A percentile compares a stretch with the other conserved stretches of the same genome.
Evolutionary conservation across 441 rosid species (phyloP).

Genomic region (Aleurites moluccanus): DNA sequence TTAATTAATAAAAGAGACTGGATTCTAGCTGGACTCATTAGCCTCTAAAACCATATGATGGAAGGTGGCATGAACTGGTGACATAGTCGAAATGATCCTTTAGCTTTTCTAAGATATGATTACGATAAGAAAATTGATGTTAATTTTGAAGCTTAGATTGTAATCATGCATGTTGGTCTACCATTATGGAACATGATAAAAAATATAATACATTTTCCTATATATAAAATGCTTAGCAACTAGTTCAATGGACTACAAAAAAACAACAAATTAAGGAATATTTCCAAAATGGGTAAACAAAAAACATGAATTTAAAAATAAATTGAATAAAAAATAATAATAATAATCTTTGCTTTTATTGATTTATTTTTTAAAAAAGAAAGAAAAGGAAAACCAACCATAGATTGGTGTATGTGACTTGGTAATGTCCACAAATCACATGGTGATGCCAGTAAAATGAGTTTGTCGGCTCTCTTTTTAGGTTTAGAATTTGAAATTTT

Average conservation of each 20-base stretch:
- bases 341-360: too few species aligned
- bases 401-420: slow-evolving; percentile 23
- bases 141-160: slow-evolving; percentile 34
- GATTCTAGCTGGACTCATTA: slow-evolving; percentile 39
- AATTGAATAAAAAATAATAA: too few species aligned
- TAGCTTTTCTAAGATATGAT: slow-evolving; percentile 40
- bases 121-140: slow-evolving; percentile 25
- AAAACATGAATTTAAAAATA: too few species aligned
- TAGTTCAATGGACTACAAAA: slow-evolving; percentile 36
- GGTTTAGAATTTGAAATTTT: slow-evolving; percentile 16
- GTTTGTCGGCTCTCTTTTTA: slow-evolving; percentile 64
- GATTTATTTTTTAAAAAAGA: too few species aligned
- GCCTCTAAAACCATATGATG: slow-evolving; percentile 21
- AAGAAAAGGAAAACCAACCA: slow-evolving; percentile 31
- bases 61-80: slow-evolving; percentile 43
- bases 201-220: not conserved
- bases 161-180: slow-evolving; percentile 37
- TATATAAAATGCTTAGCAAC: slow-evolving; percentile 28
- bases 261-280: slow-evolving; percentile 30
- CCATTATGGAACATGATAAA: slow-evolving; percentile 24
- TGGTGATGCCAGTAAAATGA: slow-evolving; percentile 49
- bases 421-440: slow-evolving; percentile 52
- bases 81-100: slow-evolving; percentile 20
- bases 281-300: slow-evolving; percentile 41
- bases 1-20: slow-evolving; percentile 31